Percentiles rank a stretch among this genome's conserved stretches.
phyloP scores from a whole-genome alignment of 495 filamentous ascomycete species.

The Penicillium chermesinum region DNA sequence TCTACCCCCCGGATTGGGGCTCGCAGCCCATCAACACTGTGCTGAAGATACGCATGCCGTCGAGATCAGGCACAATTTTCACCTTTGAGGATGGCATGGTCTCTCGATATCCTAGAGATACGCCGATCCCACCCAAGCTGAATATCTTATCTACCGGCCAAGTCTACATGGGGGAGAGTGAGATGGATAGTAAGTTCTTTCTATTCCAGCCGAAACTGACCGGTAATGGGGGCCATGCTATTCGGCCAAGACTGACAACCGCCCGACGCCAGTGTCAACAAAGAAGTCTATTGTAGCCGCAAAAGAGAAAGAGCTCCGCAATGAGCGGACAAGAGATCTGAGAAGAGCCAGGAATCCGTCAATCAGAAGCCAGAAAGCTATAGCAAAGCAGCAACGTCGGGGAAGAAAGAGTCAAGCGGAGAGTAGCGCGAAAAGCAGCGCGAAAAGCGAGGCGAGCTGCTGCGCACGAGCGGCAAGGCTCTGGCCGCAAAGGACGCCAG shows the following conservation, averaged over 20 bases:
- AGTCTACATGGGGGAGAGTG: neutral
- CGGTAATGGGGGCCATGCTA: no score
- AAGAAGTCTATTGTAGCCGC: neutral
- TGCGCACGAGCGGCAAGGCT: no score
- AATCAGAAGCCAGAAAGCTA: neutral
- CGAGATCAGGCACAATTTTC: neutral
- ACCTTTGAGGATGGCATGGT: neutral
- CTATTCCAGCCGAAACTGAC: no score
- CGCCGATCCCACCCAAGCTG: neutral
- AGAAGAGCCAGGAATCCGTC: neutral
- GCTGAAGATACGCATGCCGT: neutral
- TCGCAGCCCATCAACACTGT: neutral
- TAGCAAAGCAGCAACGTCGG: neutral
- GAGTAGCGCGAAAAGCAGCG: no score
- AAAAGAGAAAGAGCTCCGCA: neutral
- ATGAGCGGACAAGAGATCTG: neutral
- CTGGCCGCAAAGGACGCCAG: no score
- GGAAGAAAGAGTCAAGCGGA: constrained; percentile 1
- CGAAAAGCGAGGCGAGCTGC: no score
- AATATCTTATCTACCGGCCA: neutral
- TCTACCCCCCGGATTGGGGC: neutral
- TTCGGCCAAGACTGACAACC: neutral
- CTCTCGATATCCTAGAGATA: neutral
- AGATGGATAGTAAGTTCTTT: neutral
- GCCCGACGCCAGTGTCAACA: neutral